phyloP scores from a whole-genome alignment of 768 basidiomycete species.

The Lactarius quietus region DNA sequence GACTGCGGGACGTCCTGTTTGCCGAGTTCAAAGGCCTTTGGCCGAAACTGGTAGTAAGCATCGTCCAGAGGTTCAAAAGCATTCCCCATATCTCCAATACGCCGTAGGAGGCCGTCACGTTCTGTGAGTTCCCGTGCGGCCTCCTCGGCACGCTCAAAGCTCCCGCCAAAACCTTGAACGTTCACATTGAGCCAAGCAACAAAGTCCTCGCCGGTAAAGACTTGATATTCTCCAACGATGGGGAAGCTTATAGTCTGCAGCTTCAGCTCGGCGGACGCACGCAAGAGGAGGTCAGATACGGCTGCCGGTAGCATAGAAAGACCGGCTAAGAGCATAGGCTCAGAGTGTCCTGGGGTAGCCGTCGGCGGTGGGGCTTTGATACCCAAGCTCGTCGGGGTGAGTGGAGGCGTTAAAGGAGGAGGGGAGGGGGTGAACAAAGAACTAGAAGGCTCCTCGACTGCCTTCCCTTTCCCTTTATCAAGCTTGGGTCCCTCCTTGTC shows the following conservation, averaged over 20 bases:
- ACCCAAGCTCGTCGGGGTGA: slow-evolving; percentile 42
- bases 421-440: slow-evolving; percentile 48
- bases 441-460: slow-evolving; percentile 40
- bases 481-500: slow-evolving; percentile 45
- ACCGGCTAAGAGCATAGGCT: slow-evolving; percentile 71
- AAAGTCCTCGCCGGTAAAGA: slow-evolving; percentile 88
- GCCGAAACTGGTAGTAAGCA: slow-evolving; percentile 81
- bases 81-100: slow-evolving; percentile 82
- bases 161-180: slow-evolving; percentile 74
- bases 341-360: slow-evolving; percentile 40
- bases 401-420: slow-evolving; percentile 58
- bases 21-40: slow-evolving; percentile 68
- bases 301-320: slow-evolving; percentile 61
- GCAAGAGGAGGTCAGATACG: slow-evolving; percentile 64
- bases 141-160: slow-evolving; percentile 74
- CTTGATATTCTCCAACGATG: slow-evolving; percentile 77
- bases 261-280: slow-evolving; percentile 69
- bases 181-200: slow-evolving; percentile 78
- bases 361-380: slow-evolving; percentile 37
- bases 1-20: slow-evolving; percentile 34
- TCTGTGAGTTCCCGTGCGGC: slow-evolving; percentile 53
- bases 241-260: slow-evolving; percentile 72
- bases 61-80: slow-evolving; percentile 73
- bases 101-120: slow-evolving; percentile 54
- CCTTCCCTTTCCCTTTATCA: slow-evolving; percentile 84